Conservation (phyloP, 2,329 filamentous ascomycete genomes). For the Xylaria digitata region DNA sequence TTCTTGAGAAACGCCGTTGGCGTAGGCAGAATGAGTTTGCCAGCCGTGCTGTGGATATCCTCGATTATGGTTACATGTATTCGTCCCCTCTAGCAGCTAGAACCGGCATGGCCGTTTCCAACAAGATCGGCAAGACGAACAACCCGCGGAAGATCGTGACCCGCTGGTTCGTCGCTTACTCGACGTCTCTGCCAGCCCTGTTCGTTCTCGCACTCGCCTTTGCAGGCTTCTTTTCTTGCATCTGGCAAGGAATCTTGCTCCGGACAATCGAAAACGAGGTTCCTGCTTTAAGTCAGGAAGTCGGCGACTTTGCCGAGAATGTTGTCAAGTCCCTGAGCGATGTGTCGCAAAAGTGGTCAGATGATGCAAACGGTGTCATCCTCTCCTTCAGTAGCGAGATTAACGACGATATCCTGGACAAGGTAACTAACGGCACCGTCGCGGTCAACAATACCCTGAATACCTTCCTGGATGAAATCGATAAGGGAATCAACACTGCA, state of each 20-base stretch:
- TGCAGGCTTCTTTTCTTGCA: constrained; percentile 83
- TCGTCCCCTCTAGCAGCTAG: constrained; percentile 82
- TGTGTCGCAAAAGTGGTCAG: constrained; percentile 80
- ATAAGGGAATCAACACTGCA: constrained; percentile 75
- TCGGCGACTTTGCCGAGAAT: constrained; percentile 81
- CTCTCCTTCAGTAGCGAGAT: constrained; percentile 77
- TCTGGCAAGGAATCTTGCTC: constrained; percentile 85
- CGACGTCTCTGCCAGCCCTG: constrained; percentile 85
- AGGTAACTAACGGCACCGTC: constrained; percentile 84
- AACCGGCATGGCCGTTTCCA: constrained; percentile 76
- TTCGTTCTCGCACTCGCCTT: constrained; percentile 86
- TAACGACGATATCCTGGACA: constrained; percentile 86
- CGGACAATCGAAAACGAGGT: constrained; percentile 78
- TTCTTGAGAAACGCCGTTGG: constrained; percentile 82
- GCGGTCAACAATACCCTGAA: constrained; percentile 90
- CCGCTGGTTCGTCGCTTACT: constrained; percentile 87
- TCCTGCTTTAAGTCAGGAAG: constrained; percentile 77
- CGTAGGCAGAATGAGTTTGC: constrained; percentile 77
- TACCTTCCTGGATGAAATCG: constrained; percentile 81
- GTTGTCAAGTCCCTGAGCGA: constrained; percentile 79
- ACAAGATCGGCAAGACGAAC: constrained; percentile 66
- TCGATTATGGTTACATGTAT: constrained; percentile 90
- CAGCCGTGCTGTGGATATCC: constrained; percentile 75
- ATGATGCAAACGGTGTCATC: constrained; percentile 79
- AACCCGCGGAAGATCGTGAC: constrained; percentile 71